A percentile compares a stretch with the other conserved stretches of the same genome.
phyloP scores from a whole-genome alignment of 1,139 yeast species.

The Blastobotrys petasosporus region DNA sequence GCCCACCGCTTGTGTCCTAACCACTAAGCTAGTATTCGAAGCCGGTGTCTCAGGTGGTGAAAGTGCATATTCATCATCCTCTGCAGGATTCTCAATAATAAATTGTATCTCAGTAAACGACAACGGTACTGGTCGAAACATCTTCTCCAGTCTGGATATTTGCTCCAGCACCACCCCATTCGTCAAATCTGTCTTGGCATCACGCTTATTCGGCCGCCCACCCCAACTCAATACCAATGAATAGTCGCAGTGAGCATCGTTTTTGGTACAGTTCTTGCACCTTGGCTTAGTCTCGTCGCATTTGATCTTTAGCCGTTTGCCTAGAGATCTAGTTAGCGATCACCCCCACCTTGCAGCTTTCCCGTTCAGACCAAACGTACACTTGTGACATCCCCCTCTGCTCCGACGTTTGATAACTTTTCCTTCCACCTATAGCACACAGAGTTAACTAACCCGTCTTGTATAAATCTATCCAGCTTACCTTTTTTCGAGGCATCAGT shows the following conservation, averaged over 20 bases:
- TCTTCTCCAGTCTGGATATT: conserved; percentile 16
- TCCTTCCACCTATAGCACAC: conserved; percentile 12
- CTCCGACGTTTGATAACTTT: conserved; percentile 26
- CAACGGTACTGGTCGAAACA: conserved; percentile 22
- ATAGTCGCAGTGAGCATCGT: conserved; percentile 55
- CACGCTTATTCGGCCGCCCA: conserved; percentile 50
- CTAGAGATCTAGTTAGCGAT: conserved; percentile 8
- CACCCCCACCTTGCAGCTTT: neutral
- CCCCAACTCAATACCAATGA: conserved; percentile 69
- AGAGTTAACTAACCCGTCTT: neutral
- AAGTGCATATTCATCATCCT: conserved; percentile 10
- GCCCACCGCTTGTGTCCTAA: too few species aligned
- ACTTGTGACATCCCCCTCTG: conserved; percentile 32
- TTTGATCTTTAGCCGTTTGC: conserved; percentile 27
- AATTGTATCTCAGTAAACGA: conserved; percentile 15
- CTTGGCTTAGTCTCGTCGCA: conserved; percentile 68
- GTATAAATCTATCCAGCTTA: neutral
- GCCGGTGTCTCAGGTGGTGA: conserved; percentile 5
- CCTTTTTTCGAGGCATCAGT: conserved; percentile 9
- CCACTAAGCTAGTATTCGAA: too few species aligned
- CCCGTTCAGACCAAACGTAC: conserved; percentile 19
- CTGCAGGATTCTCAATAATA: conserved; percentile 9
- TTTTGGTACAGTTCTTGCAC: conserved; percentile 54
- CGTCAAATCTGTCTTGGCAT: conserved; percentile 7
- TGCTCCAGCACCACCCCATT: conserved; percentile 10